phyloP scores from a whole-genome alignment of 305 asterid species.

The Lippia alba region DNA sequence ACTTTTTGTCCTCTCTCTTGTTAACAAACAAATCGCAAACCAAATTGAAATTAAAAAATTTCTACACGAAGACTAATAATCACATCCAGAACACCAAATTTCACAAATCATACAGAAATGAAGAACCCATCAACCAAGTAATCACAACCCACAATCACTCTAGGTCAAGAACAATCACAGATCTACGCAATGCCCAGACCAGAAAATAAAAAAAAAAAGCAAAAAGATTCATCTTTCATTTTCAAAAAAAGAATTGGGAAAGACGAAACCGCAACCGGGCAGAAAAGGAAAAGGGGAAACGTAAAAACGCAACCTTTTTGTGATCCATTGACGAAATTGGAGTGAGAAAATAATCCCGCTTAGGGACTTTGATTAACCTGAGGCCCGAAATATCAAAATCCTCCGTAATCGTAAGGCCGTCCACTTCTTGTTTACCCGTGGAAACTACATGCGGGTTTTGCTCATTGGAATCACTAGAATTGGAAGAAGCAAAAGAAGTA shows the following conservation, averaged over 20 bases:
- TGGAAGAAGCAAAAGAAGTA: constrained; percentile 32
- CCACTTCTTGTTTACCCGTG: constrained; percentile 36
- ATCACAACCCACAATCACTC: background rate
- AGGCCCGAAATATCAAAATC: constrained; percentile 81
- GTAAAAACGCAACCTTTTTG: constrained; percentile 40
- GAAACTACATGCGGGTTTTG: constrained; percentile 39
- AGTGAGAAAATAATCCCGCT: constrained; percentile 54
- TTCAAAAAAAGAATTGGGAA: background rate
- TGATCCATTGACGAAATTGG: constrained; percentile 72
- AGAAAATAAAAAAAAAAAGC: background rate
- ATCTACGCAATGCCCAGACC: constrained; percentile 33
- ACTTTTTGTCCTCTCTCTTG: background rate
- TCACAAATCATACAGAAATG: constrained; percentile 27
- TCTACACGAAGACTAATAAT: background rate
- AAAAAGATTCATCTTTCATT: too few relatives aligned
- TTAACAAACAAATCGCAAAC: background rate
- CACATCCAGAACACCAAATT: background rate
- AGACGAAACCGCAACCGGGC: background rate
- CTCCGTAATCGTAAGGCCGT: constrained; percentile 45
- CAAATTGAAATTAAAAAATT: background rate
- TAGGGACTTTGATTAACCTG: constrained; percentile 63
- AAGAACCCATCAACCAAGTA: constrained; percentile 6
- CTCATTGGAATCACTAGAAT: constrained; percentile 34
- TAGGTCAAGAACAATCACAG: constrained; percentile 7
- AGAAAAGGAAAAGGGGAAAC: background rate